phyloP scores from a whole-genome alignment of 768 basidiomycete species.

The Rhizopogon roseolus region DNA sequence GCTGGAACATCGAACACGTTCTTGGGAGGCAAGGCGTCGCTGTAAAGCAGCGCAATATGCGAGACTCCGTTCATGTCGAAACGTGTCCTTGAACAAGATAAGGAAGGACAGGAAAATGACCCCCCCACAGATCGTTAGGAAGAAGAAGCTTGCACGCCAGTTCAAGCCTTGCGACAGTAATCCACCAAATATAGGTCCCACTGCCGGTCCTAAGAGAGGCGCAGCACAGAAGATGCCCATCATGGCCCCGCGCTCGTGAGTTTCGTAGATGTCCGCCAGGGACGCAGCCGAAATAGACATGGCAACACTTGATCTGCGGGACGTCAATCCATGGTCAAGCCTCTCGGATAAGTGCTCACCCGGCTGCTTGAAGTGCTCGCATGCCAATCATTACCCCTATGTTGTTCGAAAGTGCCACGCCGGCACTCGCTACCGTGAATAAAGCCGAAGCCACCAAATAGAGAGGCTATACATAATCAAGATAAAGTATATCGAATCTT shows the following conservation, averaged over 20 bases:
- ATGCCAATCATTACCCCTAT: constrained; percentile 61
- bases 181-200: constrained; percentile 73
- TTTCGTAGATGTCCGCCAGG: constrained; percentile 74
- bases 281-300: constrained; percentile 73
- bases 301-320: constrained; percentile 55
- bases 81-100: constrained; percentile 76
- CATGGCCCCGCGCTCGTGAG: constrained; percentile 67
- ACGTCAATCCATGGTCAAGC: constrained; percentile 7
- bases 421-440: constrained; percentile 50
- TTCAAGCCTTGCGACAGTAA: constrained; percentile 57
- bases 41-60: constrained; percentile 69
- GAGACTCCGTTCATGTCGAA: constrained; percentile 75
- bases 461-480: constrained; percentile 34
- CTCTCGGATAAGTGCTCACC: constrained; percentile 33
- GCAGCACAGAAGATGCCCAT: constrained; percentile 82
- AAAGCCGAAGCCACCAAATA: constrained; percentile 49
- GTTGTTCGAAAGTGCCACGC: constrained; percentile 49
- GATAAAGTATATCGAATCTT: not conserved
- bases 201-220: constrained; percentile 69
- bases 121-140: constrained; percentile 62
- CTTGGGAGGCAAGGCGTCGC: constrained; percentile 29
- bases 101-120: constrained; percentile 51
- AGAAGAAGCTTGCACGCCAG: constrained; percentile 86
- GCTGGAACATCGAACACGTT: constrained; percentile 16
- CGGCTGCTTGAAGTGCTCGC: constrained; percentile 62